Conservation (phyloP, 2,329 filamentous ascomycete species). For the Akanthomyces lecanii region DNA sequence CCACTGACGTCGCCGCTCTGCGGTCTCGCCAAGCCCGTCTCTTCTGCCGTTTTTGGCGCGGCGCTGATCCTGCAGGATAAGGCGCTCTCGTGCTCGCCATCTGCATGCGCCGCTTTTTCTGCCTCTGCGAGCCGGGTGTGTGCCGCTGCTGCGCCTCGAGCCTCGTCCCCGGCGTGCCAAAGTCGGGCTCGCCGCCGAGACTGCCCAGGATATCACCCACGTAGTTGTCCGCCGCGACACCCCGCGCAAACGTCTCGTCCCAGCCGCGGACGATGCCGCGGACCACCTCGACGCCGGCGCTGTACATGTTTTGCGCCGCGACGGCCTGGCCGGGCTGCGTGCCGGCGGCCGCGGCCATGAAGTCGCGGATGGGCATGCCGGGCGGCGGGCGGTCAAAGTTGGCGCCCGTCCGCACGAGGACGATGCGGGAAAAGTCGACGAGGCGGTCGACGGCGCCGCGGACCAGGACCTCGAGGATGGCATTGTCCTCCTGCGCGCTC, state of each 20-base stretch:
- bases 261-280: constrained; percentile 59
- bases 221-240: constrained; percentile 59
- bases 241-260: constrained; percentile 53
- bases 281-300: constrained; percentile 61
- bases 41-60: background rate
- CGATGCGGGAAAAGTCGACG: constrained; percentile 63
- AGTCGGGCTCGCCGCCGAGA: constrained; percentile 61
- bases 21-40: background rate
- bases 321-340: constrained; percentile 62
- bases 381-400: constrained; percentile 69
- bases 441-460: constrained; percentile 52
- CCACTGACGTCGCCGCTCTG: background rate
- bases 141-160: background rate
- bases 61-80: background rate
- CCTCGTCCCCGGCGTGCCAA: constrained; percentile 39
- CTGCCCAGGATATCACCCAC: constrained; percentile 68
- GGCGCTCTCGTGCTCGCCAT: background rate
- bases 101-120: background rate
- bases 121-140: background rate
- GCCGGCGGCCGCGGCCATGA: constrained; percentile 48
- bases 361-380: constrained; percentile 50
- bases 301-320: constrained; percentile 62
- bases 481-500: constrained; percentile 70
- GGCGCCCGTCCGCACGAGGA: constrained; percentile 63
- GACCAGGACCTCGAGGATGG: constrained; percentile 61